Percentiles rank a stretch among this genome's conserved stretches.
These are phyloP conservation scores for Rhizomucor pusillus DNA, from an alignment of 371 early-diverging fungal species.

Conservation along the genomic window DNA sequence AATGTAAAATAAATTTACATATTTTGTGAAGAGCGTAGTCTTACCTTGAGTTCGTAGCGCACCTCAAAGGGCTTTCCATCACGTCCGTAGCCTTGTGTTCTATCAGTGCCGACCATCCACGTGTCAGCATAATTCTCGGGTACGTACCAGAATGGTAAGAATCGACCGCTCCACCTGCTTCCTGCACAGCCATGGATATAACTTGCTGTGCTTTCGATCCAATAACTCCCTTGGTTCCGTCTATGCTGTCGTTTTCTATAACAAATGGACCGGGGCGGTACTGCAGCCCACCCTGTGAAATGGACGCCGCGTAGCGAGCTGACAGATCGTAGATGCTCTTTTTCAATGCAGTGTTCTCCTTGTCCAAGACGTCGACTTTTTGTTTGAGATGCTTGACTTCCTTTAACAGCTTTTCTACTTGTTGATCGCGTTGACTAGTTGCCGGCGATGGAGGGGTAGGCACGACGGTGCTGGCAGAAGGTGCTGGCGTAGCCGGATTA, in stretches of 20 bases:
- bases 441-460: neutral
- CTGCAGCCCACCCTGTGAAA: slow-evolving; percentile 42
- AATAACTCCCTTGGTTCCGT: slow-evolving; percentile 13
- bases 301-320: slow-evolving; percentile 63
- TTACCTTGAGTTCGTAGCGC: slow-evolving; percentile 50
- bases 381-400: slow-evolving; percentile 77
- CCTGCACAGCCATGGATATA: slow-evolving; percentile 46
- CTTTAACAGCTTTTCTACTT: slow-evolving; percentile 62
- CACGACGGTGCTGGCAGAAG: neutral
- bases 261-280: slow-evolving; percentile 44
- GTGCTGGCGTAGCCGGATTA: neutral
- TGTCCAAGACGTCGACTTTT: slow-evolving; percentile 76
- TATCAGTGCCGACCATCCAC: too few relatives aligned
- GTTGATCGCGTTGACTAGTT: slow-evolving; percentile 32
- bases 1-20: too few relatives aligned
- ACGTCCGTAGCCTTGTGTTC: slow-evolving; percentile 22
- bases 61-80: slow-evolving; percentile 50
- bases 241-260: slow-evolving; percentile 30
- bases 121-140: neutral
- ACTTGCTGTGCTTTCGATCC: slow-evolving; percentile 35
- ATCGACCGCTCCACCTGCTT: slow-evolving; percentile 44
- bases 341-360: slow-evolving; percentile 81
- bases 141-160: slow-evolving; percentile 30
- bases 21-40: too few relatives aligned
- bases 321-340: slow-evolving; percentile 85